Evolutionary conservation across 768 basidiomycete species (phyloP), one percentile per base, ranked within the genome.

Genomic region (Goffeauzyma gilvescens): DNA sequence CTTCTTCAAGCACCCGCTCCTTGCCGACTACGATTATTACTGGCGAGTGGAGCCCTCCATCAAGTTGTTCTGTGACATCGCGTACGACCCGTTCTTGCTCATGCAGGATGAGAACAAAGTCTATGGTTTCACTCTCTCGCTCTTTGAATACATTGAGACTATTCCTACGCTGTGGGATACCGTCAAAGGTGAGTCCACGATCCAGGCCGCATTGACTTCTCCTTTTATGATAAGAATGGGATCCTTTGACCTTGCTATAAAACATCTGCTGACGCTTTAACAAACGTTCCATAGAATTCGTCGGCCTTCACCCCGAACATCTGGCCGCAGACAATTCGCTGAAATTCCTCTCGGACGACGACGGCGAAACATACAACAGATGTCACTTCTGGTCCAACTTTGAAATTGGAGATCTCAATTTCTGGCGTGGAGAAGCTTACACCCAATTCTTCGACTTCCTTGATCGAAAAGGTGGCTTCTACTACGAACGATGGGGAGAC

Each of bases 361-460:
- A 72, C 3, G 81, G 81, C 12, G 60, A 71, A 43, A 73, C 72
- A 0, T 83, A 83, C 59, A 83, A 80, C 57, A 69, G 73, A 42
- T 84, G 80, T 55, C 78, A 80, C 55, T 81, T 83, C 68, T 87
- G 84, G 84, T 81, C 77, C 52, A 93, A 87, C 63, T 90, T 90
- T 54, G 86, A 90, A 60, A 90, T 93, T 46, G 86, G 71, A 5
- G 72, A 76, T 54, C 70, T 89, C 47, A 76, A 81, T 47, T 73
- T 89, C 46, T 87, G 82, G 82, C 70, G 85, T 52, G 66, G 76
- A 12, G 77, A 86, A 46, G 76, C 78, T 3, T 93, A 93, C 59
- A 68, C 66, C 45, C 74, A 78, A 51, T 90, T 75, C 68, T 90
- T 89, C 51, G 77, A 85, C 32, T 74, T 73, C 59, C 68, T 90